Evolutionary conservation across 1,284 basidiomycete species (phyloP), one percentile per base, ranked within the genome.

Genomic region (Volvariella surrecta): DNA sequence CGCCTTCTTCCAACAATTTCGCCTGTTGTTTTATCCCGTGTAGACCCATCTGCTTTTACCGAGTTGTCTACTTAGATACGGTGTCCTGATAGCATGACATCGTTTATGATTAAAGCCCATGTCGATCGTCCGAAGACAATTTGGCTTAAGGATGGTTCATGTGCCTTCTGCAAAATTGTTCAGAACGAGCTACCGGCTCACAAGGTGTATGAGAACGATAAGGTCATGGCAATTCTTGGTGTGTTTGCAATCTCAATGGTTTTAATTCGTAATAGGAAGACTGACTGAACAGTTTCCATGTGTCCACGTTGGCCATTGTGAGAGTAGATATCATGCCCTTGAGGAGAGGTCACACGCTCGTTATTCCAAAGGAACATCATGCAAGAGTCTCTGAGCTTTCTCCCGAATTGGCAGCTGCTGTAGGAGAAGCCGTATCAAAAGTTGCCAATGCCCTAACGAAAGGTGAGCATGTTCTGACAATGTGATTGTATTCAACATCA

Each of bases 221-320:
- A 70, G 41, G 71, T 80, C n/a, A 58, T 87, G 38, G 82, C 80
- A 7, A 76, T 89, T 45, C 66, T 89, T 52, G 84, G 82, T 76
- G 40, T 21, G 55, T 46, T 34, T 24, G 38, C 41, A 17, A 31
- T 9, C 6, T 6, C 24, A 6, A 11, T 6, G 6, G 24, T 28
- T 28, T 28, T 28, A 28, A 6, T 28, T 28, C 24, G 24, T 28
- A 11, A 28, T 28, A 11, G 6, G 24, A 28, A 28, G 6, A 11
- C 24, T 28, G 24, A 28, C 24, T 28, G 24, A 11, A 11, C 24
- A 28, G 24, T 28, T 28, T 6, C 11, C 6, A 11, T 28, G 24
- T 11, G 6, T 11, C 24, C 24, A 6, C 6, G 6, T 28, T 11
- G 6, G 24, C 24, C 11, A 8, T 40, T 19, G 22, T 17, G 37